A percentile compares a stretch with the other conserved stretches of the same genome.
phyloP scores from a whole-genome alignment of 2,329 filamentous ascomycete genomes.

The Fusarium cyanostomum region DNA sequence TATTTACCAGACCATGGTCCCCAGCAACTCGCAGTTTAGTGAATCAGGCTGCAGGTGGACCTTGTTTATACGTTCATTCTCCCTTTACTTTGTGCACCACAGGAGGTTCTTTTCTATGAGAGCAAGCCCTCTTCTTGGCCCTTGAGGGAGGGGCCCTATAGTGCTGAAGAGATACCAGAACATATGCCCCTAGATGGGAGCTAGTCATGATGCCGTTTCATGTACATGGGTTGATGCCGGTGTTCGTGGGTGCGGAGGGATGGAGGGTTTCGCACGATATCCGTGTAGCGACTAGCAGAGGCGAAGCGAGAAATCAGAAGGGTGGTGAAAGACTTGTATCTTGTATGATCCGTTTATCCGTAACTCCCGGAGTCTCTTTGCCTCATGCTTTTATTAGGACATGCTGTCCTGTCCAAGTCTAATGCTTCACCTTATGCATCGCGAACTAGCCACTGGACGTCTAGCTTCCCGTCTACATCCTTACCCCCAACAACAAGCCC shows the following conservation, averaged over 20 bases:
- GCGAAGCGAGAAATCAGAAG: slow-evolving; percentile 32
- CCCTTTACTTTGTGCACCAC: slow-evolving; percentile 31
- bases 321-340: slow-evolving; percentile 16
- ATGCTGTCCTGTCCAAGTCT: too few species aligned
- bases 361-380: slow-evolving; percentile 34
- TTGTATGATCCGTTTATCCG: slow-evolving; percentile 38
- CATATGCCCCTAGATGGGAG: slow-evolving; percentile 19
- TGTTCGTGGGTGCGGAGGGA: slow-evolving; percentile 5
- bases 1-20: slow-evolving; percentile 67
- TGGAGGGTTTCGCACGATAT: slow-evolving; percentile 38
- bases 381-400: slow-evolving; percentile 8
- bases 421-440: slow-evolving; percentile 37
- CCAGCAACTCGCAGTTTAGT: slow-evolving; percentile 63
- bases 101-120: slow-evolving; percentile 30
- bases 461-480: slow-evolving; percentile 46
- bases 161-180: slow-evolving; percentile 5
- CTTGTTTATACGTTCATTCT: slow-evolving; percentile 38
- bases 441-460: slow-evolving; percentile 53
- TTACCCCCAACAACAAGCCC: slow-evolving; percentile 45
- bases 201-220: slow-evolving; percentile 16
- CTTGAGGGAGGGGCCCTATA: slow-evolving; percentile 24
- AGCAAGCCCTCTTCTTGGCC: slow-evolving; percentile 27
- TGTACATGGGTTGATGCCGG: slow-evolving; percentile 16
- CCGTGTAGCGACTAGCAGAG: slow-evolving; percentile 30
- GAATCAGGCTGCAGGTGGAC: slow-evolving; percentile 3